Percentiles rank a stretch among this genome's conserved stretches.
Conservation (phyloP, 177 flowering plant species). For the Vitis hybrid region DNA sequence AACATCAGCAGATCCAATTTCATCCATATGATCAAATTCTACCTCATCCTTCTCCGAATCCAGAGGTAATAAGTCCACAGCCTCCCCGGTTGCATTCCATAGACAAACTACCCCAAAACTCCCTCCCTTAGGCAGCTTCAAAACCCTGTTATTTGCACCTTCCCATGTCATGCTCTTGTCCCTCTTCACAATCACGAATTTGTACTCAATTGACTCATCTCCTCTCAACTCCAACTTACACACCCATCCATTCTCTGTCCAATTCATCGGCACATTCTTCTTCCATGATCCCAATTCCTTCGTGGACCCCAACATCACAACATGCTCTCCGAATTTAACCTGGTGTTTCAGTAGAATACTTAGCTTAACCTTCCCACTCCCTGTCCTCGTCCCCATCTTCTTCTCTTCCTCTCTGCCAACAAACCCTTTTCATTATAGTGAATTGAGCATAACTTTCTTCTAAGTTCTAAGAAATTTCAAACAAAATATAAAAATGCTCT, state of each 20-base stretch:
- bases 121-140: conserved; percentile 58
- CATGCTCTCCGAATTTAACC: conserved; percentile 73
- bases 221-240: conserved; percentile 55
- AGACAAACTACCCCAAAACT: conserved; percentile 51
- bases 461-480: no score
- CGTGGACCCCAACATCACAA: conserved; percentile 63
- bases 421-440: background rate
- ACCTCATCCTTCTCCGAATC: conserved; percentile 14
- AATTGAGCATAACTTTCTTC: no score
- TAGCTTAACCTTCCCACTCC: conserved; percentile 44
- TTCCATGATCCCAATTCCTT: conserved; percentile 88
- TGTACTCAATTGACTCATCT: conserved; percentile 57
- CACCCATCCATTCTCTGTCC: conserved; percentile 88
- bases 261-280: conserved; percentile 55
- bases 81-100: conserved; percentile 69
- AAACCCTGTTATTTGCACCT: conserved; percentile 58
- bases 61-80: conserved; percentile 35
- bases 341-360: conserved; percentile 61
- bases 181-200: conserved; percentile 57
- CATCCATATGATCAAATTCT: conserved; percentile 17
- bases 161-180: conserved; percentile 74
- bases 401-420: conserved; percentile 38
- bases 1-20: conserved; percentile 22
- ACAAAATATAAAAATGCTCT: no score
- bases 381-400: conserved; percentile 20